Base-by-base conservation (phyloP, 176 grass and related monocot species). In the Phoenix roebelenii region DNA sequence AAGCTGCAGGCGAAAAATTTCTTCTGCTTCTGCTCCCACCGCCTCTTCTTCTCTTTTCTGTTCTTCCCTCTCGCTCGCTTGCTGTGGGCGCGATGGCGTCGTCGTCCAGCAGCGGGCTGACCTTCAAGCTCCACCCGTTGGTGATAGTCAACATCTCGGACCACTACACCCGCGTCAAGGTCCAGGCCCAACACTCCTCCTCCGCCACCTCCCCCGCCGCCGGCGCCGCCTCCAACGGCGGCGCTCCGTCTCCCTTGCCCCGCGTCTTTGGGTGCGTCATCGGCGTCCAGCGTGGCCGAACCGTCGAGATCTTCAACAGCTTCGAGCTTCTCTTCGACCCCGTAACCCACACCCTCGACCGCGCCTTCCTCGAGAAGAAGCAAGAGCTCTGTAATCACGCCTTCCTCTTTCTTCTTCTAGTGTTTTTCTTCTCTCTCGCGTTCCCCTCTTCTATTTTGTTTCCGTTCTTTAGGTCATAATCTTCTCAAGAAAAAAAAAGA, bases 251-350 rank as follows among this genome's bases (percentile, higher is more conserved):
- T 22, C 48, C 44, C 39, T 75, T 68, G 20, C 69, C 76, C 15
- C 78, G 88, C 66, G 88, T 99, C 25, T 89, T 99, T 28, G 94
- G 94, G 50, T 89, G 94, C 69, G 94, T 99, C 63, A 99, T 99
- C 79, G 94, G 94, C 17, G 76, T 84, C 58, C 94, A 93, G 85
- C 78, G 87, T 50, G 94, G 94, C 3, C 87, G 94, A 44, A 93
- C 74, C 18, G 88, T 99, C 16, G 94, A 99, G 88, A 93, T 99
- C 84, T 99, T 99, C 67, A 99, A 99, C 67, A 99, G 94, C 82
- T 99, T 99, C 73, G 94, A 99, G 73, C 94, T 99, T 63, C 75
- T 93, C 15, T 82, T 85, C 72, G 94, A 99, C 80, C 84, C 88
- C 28, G 49, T 76, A 52, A 74, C 84, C 50, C 84, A 84, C 24